Evolutionary conservation across 2,329 filamentous ascomycete species (phyloP), one percentile per base, ranked within the genome.

Genomic region (Beauveria brongniartii): DNA sequence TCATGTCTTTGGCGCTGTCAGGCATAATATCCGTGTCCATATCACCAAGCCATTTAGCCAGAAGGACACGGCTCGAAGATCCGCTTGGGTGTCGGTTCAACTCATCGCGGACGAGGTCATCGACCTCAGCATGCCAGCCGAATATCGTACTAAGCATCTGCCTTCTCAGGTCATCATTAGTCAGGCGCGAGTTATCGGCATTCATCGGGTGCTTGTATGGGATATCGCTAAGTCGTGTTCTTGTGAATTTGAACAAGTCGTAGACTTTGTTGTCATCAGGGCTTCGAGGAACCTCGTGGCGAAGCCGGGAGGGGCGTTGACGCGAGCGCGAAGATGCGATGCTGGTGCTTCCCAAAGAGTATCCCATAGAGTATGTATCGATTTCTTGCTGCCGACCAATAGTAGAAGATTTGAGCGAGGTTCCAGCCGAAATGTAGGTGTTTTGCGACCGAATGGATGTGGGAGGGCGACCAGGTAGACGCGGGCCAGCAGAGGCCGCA

Each of bases 61-160:
- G 81, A 44, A 97, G 81, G 56, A 97, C 90, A 14, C 89, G 86
- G 64, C 85, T 89, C 2, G 90, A 83, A 5, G 91, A 93, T 7
- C 90, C 88, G 3, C 81, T 74, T 1, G 85, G 80, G 69, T 96
- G 91, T 22, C 88, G 83, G 63, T 80, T 82, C 77, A 96, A 80
- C 72, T 99, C 94, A 71, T 97, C 92, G 10, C 86, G 83, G 59
- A 99, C 85, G 54, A 99, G 75, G 50, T 87, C 87, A 51, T 91
- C 83, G 46, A 93, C 86, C 67, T 96, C 91, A 60, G 87, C 87
- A 57, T 93, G 87, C 92, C 94, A 99, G 3, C 94, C 94, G 72
- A 99, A 99, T 2, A 99, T 92, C 6, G 92, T 89, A 66, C 83
- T 90, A 5, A 99, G 81, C 92, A 99, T 97, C 72, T 97, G 92